Conservation (phyloP, 1,284 basidiomycete genomes). For the Ceratobasidium papillatum region DNA sequence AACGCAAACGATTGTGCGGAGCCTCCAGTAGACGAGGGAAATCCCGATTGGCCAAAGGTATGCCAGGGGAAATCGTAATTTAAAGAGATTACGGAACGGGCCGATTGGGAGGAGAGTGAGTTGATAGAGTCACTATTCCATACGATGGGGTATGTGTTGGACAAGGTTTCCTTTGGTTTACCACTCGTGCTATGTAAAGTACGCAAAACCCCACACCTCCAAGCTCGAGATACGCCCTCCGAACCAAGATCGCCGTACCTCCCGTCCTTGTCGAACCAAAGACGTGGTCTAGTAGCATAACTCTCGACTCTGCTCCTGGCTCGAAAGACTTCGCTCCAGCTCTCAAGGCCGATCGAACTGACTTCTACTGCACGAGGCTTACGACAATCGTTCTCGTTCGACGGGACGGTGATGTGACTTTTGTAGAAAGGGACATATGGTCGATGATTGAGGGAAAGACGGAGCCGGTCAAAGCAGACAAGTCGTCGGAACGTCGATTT, state of each 20-base stretch:
- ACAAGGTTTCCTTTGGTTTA: too few relatives aligned
- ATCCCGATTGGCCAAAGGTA: constrained; percentile 72
- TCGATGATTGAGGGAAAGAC: constrained; percentile 53
- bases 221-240: constrained; percentile 40
- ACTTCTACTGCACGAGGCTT: constrained; percentile 71
- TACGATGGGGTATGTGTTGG: constrained; percentile 66
- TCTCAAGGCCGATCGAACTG: not conserved
- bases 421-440: constrained; percentile 79
- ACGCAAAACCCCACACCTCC: constrained; percentile 22
- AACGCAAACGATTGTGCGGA: constrained; percentile 59
- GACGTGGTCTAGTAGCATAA: constrained; percentile 1
- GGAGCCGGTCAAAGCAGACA: not conserved
- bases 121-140: constrained; percentile 67
- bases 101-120: constrained; percentile 57
- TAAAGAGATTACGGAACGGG: constrained; percentile 53
- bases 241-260: constrained; percentile 43
- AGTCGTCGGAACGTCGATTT: constrained; percentile 15
- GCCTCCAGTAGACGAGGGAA: not conserved
- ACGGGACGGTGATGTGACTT: constrained; percentile 66
- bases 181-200: not conserved
- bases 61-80: constrained; percentile 63
- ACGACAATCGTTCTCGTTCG: constrained; percentile 75
- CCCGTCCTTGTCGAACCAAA: constrained; percentile 33
- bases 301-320: constrained; percentile 1
- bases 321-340: constrained; percentile 10